These are phyloP conservation scores for Saccharomyces pastorianus DNA, from an alignment of 1,139 yeast genomes.

Conservation along the genomic window DNA sequence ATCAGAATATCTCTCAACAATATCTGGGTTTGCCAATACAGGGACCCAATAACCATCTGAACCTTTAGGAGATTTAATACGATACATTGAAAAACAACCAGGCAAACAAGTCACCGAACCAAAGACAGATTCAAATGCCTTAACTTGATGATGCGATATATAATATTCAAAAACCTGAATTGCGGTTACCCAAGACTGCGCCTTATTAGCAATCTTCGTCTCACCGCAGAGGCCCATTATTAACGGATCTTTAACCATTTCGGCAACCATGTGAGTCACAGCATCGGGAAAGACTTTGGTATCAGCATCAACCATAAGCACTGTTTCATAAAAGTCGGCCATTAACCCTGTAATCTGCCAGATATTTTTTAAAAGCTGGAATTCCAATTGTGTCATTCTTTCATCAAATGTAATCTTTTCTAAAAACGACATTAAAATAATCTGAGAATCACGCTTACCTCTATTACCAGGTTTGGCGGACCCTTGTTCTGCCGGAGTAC, in stretches of 20 bases:
- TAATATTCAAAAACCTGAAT: constrained; percentile 95
- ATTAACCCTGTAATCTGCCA: constrained; percentile 86
- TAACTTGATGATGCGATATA: constrained; percentile 92
- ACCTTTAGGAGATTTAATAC: constrained; percentile 91
- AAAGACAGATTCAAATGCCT: constrained; percentile 91
- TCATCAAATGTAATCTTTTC: constrained; percentile 91
- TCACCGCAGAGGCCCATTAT: constrained; percentile 97
- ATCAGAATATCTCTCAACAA: constrained; percentile 89
- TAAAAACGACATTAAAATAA: constrained; percentile 84
- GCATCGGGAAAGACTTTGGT: constrained; percentile 88
- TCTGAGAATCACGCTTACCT: constrained; percentile 96
- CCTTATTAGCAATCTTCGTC: constrained; percentile 85
- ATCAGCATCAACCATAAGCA: constrained; percentile 96
- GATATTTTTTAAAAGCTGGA: constrained; percentile 66
- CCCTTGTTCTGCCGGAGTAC: constrained; percentile 73
- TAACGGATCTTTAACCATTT: constrained; percentile 82
- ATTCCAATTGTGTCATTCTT: constrained; percentile 92
- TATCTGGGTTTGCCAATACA: constrained; percentile 88
- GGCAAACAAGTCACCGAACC: constrained; percentile 97
- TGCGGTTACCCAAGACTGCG: constrained; percentile 83
- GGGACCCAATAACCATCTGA: constrained; percentile 94
- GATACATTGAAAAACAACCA: constrained; percentile 93
- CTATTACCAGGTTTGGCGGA: constrained; percentile 93
- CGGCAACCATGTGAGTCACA: constrained; percentile 85
- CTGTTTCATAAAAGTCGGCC: constrained; percentile 78